phyloP scores from a whole-genome alignment of 2,329 filamentous ascomycete species.

The Chaetomiaceae sp. region DNA sequence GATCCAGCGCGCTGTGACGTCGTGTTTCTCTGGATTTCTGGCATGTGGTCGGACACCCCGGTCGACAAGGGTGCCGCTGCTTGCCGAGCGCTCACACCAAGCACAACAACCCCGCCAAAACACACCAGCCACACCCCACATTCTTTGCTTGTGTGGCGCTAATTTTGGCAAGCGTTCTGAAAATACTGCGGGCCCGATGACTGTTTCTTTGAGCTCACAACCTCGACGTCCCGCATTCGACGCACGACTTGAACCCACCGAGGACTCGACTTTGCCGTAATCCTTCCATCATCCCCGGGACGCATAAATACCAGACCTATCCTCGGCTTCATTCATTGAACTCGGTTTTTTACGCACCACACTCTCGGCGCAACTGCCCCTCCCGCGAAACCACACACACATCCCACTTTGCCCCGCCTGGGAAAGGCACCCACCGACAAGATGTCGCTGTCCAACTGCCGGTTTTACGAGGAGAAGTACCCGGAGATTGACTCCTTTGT shows the following conservation, averaged over 20 bases:
- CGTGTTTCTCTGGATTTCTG: not conserved
- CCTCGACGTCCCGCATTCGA: slow-evolving; percentile 2
- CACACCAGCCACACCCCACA: slow-evolving; percentile 25
- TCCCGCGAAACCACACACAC: slow-evolving; percentile 6
- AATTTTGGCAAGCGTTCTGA: slow-evolving; percentile 23
- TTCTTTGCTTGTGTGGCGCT: slow-evolving; percentile 17
- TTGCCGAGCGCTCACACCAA: slow-evolving; percentile 2
- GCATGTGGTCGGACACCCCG: slow-evolving; percentile 8
- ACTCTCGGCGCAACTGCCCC: slow-evolving; percentile 1
- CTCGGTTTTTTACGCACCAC: not conserved
- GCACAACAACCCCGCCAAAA: slow-evolving; percentile 9
- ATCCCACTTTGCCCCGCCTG: slow-evolving; percentile 23
- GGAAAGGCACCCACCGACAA: slow-evolving; percentile 28
- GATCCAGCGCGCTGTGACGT: slow-evolving; percentile 7
- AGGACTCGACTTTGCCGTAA: not conserved
- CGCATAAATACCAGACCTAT: not conserved
- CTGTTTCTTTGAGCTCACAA: slow-evolving; percentile 18
- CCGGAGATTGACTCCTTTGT: slow-evolving; percentile 99
- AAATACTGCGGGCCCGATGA: slow-evolving; percentile 24
- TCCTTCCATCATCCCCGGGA: not conserved
- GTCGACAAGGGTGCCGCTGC: slow-evolving; percentile 8
- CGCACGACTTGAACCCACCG: not conserved
- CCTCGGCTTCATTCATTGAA: not conserved
- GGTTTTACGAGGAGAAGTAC: slow-evolving; percentile 56
- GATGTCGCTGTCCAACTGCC: slow-evolving; percentile 38